Base-by-base conservation (phyloP, 2,329 filamentous ascomycete species). In the Chaetomium strumarium region DNA sequence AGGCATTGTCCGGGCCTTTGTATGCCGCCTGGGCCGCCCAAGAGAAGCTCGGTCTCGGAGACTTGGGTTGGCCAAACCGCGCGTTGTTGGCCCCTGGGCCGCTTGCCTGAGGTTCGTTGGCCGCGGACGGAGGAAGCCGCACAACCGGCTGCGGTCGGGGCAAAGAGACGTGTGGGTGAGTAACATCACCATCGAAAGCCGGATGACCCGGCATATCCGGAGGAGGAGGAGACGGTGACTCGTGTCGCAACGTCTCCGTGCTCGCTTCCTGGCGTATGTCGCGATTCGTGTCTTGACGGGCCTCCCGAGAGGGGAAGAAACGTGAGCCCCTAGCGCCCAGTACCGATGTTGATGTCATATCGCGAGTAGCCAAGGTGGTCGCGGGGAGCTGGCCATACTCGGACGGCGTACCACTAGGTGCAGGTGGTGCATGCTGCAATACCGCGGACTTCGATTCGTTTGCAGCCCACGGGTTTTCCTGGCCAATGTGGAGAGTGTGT, bases 131-230 rank as follows among this genome's bases (percentile, higher is more conserved):
- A 3, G 89, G 91, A 4, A 97, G 77, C 64, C 85, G 90, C 12
- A 97, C 91, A 24, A 90, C 79, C 31, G 89, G 88, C 50, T 85
- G 78, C 8, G 83, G 81, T 36, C 75, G 80, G 0, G 88, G 88
- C 9, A 91, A 71, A 34, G 80, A 83, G 8, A 91, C 86, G 52
- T 84, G 78, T 3, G 88, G 87, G 53, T 79, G 81, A 33, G 71
- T 70, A 1, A 72, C 73, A 61, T 88, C 80, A 30, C 86, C 84
- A 59, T 84, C 81, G 59, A 87, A 88, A 2, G 79, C 87, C 6
- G 87, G 87, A 62, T 91, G 87, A 10, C 78, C 83, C 56, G 80
- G 77, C 68, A 81, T 82, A 17, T 81, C 83, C 1, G 85, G 85
- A 43, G 88, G 87, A 3, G 87, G 87, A 0, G 86, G 86, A 3